Evolutionary conservation across 192 early-diverging fungal genomes (phyloP), one percentile per base, ranked within the genome.

Genomic region (Allomyces arbusculus): DNA sequence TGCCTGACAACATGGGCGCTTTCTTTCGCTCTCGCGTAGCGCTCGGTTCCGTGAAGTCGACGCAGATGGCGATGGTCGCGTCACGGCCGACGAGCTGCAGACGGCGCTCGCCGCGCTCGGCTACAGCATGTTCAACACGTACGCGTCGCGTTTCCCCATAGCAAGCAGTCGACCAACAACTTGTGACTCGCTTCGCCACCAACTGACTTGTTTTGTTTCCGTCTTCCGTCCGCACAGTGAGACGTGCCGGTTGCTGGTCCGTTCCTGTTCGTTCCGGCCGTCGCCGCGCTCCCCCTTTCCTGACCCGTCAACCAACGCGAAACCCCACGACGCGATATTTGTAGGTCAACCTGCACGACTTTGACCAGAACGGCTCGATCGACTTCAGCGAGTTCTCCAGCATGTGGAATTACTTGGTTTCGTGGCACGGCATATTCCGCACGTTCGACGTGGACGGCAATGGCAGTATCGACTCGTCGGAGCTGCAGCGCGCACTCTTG

Each of bases 341-440:
- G 16, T 58, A 58, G 50, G 20, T 58, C 50, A n/a, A n/a, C 12
- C 50, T 58, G 16, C 61, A 70, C 75, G 75, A 58, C 50, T 58
- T 58, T 58, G 88, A 89, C 71, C 82, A 83, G 67, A 84, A 75
- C 69, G 89, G 89, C 24, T 86, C 86, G 33, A 86, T 91, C 65
- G 78, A 71, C 67, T 88, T 88, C 69, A 70, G 79, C 24, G 89
- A 91, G 73, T 91, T 91, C 70, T 72, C 77, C 63, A 84, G 85
- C 24, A 78, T 91, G 24, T 91, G 88, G 87, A 77, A 76, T 65
- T 91, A 91, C 69, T 89, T 91, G 68, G 85, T 87, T 61, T 86
- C 89, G 23, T 91, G 89, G 89, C 86, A 86, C 69, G 66, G 76
- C 14, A 89, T 87, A 70, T 91, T 89, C 75, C 75, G 75, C 69